Percentiles rank a stretch among this genome's conserved stretches.
These are phyloP conservation scores for Boletus huronensis DNA, from an alignment of 768 basidiomycete genomes.

Conservation along the genomic window DNA sequence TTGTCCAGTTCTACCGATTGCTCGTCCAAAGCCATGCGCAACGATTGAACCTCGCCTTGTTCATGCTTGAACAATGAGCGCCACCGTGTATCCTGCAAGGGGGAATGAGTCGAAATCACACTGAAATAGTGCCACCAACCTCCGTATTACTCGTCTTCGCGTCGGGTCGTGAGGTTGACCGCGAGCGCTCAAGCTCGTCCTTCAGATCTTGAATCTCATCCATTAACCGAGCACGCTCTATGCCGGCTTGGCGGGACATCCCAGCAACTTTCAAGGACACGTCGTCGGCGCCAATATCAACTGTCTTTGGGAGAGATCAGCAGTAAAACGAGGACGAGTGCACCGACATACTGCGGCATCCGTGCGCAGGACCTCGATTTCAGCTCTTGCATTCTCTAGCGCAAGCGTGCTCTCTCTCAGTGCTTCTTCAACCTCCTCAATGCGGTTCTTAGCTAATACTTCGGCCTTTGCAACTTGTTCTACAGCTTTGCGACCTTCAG, in stretches of 20 bases:
- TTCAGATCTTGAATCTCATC: slow-evolving; percentile 57
- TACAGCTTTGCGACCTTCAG: slow-evolving; percentile 59
- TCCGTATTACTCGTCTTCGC: slow-evolving; percentile 26
- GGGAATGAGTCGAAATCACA: neutral
- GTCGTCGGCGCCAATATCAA: slow-evolving; percentile 48
- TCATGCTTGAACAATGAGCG: slow-evolving; percentile 29
- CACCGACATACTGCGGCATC: slow-evolving; percentile 65
- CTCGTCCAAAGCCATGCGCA: slow-evolving; percentile 36
- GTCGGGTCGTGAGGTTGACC: slow-evolving; percentile 22
- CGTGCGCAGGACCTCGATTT: slow-evolving; percentile 74
- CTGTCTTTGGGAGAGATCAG: slow-evolving; percentile 31
- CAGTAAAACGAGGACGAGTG: neutral
- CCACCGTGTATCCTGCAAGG: slow-evolving; percentile 26
- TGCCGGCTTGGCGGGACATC: slow-evolving; percentile 44
- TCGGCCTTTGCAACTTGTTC: slow-evolving; percentile 65
- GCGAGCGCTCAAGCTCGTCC: slow-evolving; percentile 42
- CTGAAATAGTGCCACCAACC: slow-evolving; percentile 6
- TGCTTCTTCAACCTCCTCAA: slow-evolving; percentile 88
- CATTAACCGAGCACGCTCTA: slow-evolving; percentile 49
- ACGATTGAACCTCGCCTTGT: slow-evolving; percentile 28
- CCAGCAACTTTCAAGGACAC: slow-evolving; percentile 46
- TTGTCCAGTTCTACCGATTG: slow-evolving; percentile 52
- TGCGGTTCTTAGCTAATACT: slow-evolving; percentile 53
- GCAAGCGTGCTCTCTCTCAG: slow-evolving; percentile 82
- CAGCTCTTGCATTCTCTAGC: slow-evolving; percentile 84